Evolutionary conservation across 306 rosid species (phyloP).

Genomic region (Vigna unguiculata): DNA sequence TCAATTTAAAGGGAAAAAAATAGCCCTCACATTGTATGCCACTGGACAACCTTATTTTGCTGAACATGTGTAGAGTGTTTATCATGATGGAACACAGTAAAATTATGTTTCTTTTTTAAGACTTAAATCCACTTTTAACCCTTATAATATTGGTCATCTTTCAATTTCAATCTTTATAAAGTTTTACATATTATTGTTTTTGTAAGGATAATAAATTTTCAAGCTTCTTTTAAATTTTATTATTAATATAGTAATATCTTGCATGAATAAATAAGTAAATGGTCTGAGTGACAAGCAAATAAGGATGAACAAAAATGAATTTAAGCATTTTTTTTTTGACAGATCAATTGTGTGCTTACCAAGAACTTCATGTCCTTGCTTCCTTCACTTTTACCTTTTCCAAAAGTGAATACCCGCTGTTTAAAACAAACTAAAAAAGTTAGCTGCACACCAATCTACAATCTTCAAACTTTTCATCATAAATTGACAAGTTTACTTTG

Average conservation of each 20-base stretch:
- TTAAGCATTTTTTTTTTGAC: no score
- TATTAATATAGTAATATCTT: no score
- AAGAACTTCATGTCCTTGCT: slow-evolving; percentile 90
- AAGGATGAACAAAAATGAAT: no score
- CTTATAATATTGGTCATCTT: no score
- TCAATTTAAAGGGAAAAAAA: slow-evolving; percentile 34
- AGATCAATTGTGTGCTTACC: slow-evolving; percentile 62
- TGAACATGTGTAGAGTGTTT: background rate
- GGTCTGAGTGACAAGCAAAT: no score
- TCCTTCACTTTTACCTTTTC: slow-evolving; percentile 94
- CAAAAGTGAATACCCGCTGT: slow-evolving; percentile 91
- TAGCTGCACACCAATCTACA: slow-evolving; percentile 27
- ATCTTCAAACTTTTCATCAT: background rate
- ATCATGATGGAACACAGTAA: background rate
- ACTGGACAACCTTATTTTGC: background rate
- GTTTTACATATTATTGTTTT: no score
- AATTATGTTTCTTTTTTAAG: no score
- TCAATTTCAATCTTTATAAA: no score
- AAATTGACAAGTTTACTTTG: background rate
- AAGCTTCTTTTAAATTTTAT: no score
- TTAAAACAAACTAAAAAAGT: slow-evolving; percentile 38
- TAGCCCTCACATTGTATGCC: background rate
- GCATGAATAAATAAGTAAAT: no score
- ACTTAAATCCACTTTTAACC: no score
- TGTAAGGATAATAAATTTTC: no score